phyloP scores from a whole-genome alignment of 768 basidiomycete species.

The Tricholoma terreum region DNA sequence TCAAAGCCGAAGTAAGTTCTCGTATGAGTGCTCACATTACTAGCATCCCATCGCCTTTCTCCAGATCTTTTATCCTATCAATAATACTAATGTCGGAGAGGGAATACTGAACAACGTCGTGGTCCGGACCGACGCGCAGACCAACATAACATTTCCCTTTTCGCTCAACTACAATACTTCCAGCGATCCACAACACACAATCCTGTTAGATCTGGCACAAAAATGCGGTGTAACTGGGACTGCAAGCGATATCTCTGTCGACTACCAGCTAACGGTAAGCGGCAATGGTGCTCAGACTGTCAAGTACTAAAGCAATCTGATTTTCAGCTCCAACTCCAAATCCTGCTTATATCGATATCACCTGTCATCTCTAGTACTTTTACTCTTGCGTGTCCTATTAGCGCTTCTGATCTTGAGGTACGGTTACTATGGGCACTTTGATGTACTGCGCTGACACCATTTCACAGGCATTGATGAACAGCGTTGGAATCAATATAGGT shows the following conservation, averaged over 20 bases:
- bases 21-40: not conserved
- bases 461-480: conserved; percentile 11
- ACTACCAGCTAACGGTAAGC: conserved; percentile 66
- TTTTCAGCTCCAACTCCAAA: conserved; percentile 57
- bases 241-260: conserved; percentile 49
- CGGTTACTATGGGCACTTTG: conserved; percentile 5
- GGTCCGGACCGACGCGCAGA: conserved; percentile 51
- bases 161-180: conserved; percentile 55
- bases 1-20: conserved; percentile 55
- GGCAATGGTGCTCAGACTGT: not conserved
- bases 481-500: conserved; percentile 6
- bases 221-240: conserved; percentile 57
- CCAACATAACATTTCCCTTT: conserved; percentile 77
- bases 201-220: conserved; percentile 58
- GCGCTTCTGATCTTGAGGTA: conserved; percentile 28
- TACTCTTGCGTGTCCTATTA: conserved; percentile 64
- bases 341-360: conserved; percentile 63
- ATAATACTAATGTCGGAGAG: conserved; percentile 63
- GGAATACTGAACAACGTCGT: conserved; percentile 47
- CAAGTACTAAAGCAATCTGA: not conserved
- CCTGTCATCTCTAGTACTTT: conserved; percentile 62
- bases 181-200: conserved; percentile 46
- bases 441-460: not conserved
- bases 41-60: not conserved
- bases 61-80: conserved; percentile 75